These are phyloP conservation scores for Petasospora fabianii DNA, from an alignment of 1,139 yeast genomes.

Conservation along the genomic window DNA sequence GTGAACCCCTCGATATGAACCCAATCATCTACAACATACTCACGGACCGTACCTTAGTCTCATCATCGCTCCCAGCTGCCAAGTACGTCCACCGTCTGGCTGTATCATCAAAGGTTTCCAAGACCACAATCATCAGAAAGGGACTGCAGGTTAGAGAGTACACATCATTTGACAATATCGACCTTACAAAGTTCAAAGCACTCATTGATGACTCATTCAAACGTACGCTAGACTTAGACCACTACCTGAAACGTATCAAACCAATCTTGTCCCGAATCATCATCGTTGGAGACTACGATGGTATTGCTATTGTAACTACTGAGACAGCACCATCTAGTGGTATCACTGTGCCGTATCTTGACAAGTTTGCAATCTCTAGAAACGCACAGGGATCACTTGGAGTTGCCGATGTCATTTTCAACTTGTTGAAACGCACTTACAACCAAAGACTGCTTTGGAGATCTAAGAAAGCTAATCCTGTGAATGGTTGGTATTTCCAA, in stretches of 20 bases:
- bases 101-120: slow-evolving; percentile 27
- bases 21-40: slow-evolving; percentile 86
- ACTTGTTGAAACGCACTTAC: slow-evolving; percentile 64
- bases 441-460: slow-evolving; percentile 85
- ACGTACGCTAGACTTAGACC: slow-evolving; percentile 56
- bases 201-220: slow-evolving; percentile 82
- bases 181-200: slow-evolving; percentile 50
- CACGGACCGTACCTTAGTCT: slow-evolving; percentile 89
- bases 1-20: slow-evolving; percentile 31
- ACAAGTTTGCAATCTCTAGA: slow-evolving; percentile 86
- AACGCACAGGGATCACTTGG: slow-evolving; percentile 88
- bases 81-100: slow-evolving; percentile 32
- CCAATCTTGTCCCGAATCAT: slow-evolving; percentile 69
- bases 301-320: slow-evolving; percentile 88
- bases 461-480: slow-evolving; percentile 80
- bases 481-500: slow-evolving; percentile 96
- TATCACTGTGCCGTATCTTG: slow-evolving; percentile 53
- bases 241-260: slow-evolving; percentile 63
- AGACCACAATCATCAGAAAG: slow-evolving; percentile 73
- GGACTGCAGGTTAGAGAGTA: slow-evolving; percentile 64
- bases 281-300: slow-evolving; percentile 91
- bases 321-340: slow-evolving; percentile 37
- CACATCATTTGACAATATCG: slow-evolving; percentile 37
- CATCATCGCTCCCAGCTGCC: slow-evolving; percentile 86
- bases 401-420: slow-evolving; percentile 88